Base-by-base conservation (phyloP, 2,329 filamentous ascomycete species). In the Botryosphaeria agaves region DNA sequence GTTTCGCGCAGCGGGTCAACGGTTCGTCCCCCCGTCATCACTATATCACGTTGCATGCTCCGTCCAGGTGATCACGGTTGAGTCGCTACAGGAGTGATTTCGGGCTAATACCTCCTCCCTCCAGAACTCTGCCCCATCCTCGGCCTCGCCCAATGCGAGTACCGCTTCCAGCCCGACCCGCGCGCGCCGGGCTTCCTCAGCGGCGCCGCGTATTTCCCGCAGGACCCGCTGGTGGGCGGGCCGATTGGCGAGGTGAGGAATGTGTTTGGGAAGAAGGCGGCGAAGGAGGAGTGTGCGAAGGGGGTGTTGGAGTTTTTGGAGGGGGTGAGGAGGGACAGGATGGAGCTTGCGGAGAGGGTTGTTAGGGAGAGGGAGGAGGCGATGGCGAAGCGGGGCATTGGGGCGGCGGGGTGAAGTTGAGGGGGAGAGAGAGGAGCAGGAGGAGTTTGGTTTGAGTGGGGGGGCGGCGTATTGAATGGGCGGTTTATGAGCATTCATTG, bases 281-380 rank as follows among this genome's bases (percentile, higher is more conserved):
- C 61, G 0, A 63, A 58, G 42, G 58, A 66, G 34, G 52, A 55
- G 36, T 57, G 60, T 43, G 62, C 62, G n/a, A 42, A 48, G 33
- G 32, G 45, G 19, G 52, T 62, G 7, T 32, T 59, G 18, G 39
- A 31, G 16, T 48, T 61, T 26, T 38, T 66, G 26, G 42, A 46
- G 30, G 45, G 43, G 11, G 48, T 62, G 20, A 37, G 17, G 16
- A 20, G 16, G 28, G 18, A 12, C 16, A 18, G 28, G n/a, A n/a
- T n/a, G n/a, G n/a, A n/a, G n/a, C n/a, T n/a, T n/a, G 3, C 21
- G 7, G 9, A 7, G 7, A 12, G 21, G 21, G 21, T 7, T 21
- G 7, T 21, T 7, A 21, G 19, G 19, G 7, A n/a, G n/a, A n/a
- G n/a, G n/a, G n/a, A n/a, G n/a, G n/a, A n/a, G n/a, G n/a, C n/a